phyloP scores from a whole-genome alignment of 768 basidiomycete species.

The Hortiboletus flavorubellus region DNA sequence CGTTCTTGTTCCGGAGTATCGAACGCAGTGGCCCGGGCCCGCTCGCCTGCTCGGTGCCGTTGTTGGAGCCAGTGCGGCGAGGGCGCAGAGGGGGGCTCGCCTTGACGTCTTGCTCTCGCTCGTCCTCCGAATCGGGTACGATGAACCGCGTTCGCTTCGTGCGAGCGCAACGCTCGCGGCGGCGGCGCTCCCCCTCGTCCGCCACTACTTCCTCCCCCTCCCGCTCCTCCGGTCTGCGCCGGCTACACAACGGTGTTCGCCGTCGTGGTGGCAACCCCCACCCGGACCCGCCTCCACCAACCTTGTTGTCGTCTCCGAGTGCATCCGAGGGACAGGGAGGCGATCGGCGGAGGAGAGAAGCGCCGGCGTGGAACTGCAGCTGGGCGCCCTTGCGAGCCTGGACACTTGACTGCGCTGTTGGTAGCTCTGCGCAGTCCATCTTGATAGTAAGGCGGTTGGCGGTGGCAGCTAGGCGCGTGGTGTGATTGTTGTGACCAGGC shows the following conservation, averaged over 20 bases:
- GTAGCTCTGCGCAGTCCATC: background rate
- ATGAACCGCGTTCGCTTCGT: conserved; percentile 16
- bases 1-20: conserved; percentile 13
- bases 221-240: background rate
- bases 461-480: too few species aligned
- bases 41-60: background rate
- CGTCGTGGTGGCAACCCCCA: background rate
- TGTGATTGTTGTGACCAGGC: background rate
- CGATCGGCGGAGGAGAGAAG: background rate
- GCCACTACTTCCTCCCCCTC: background rate
- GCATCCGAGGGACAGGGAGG: background rate
- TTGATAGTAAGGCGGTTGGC: background rate
- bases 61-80: background rate
- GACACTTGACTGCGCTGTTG: conserved; percentile 2
- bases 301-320: background rate
- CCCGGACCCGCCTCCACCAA: background rate
- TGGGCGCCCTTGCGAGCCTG: background rate
- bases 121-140: conserved; percentile 2
- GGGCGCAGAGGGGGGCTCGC: background rate
- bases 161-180: background rate
- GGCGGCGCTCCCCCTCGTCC: background rate
- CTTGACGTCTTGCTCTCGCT: background rate
- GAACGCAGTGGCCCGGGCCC: conserved; percentile 9
- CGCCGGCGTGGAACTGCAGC: background rate
- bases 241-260: background rate